Conservation (phyloP, 1,139 yeast genomes). For the Taiozyma sp. region DNA sequence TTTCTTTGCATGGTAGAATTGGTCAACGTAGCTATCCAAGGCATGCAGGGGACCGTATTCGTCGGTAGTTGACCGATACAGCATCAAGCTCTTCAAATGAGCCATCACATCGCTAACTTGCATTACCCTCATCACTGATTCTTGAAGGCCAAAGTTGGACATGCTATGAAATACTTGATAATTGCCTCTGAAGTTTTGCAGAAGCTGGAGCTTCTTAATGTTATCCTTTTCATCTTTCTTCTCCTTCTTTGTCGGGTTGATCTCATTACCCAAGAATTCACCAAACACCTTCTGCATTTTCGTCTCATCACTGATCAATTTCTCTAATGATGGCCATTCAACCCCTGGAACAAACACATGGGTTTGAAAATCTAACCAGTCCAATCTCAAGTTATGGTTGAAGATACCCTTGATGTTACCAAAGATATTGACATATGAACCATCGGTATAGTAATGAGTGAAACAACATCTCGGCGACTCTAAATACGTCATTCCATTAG, state of each 20-base stretch:
- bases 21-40: conserved; percentile 43
- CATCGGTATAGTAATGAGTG: conserved; percentile 58
- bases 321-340: conserved; percentile 36
- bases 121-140: conserved; percentile 58
- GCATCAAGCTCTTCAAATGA: conserved; percentile 58
- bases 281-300: conserved; percentile 17
- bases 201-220: conserved; percentile 22
- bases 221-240: conserved; percentile 29
- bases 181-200: conserved; percentile 28
- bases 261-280: conserved; percentile 1
- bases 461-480: conserved; percentile 53
- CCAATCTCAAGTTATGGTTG: conserved; percentile 58
- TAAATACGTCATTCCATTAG: conserved; percentile 59
- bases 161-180: conserved; percentile 35
- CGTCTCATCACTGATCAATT: conserved; percentile 23
- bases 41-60: conserved; percentile 54
- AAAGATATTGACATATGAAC: conserved; percentile 55
- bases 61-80: conserved; percentile 40
- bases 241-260: conserved; percentile 21
- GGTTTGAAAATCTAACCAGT: conserved; percentile 62
- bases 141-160: conserved; percentile 57
- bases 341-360: conserved; percentile 40
- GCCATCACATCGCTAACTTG: conserved; percentile 78
- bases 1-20: conserved; percentile 10
- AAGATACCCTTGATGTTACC: conserved; percentile 58